These are phyloP conservation scores for Neofusicoccum laricinum DNA, from an alignment of 2,329 filamentous ascomycete species.

Conservation along the genomic window DNA sequence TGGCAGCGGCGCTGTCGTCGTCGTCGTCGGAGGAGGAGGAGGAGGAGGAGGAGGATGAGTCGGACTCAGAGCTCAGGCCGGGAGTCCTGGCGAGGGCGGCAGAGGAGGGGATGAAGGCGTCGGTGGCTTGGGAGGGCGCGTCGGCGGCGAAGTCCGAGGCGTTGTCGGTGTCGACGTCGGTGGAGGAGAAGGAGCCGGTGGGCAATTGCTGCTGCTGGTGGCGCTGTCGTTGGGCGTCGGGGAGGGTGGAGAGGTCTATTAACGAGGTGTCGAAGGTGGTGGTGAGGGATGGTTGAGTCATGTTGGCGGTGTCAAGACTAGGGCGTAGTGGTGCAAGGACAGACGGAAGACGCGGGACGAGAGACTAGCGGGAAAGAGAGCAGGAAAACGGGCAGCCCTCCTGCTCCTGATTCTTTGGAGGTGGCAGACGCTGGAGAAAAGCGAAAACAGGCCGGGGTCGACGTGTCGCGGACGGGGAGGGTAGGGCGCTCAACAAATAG, in stretches of 20 bases:
- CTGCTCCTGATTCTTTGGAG: too few relatives aligned
- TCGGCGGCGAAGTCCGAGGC: constrained; percentile 13
- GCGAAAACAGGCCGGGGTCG: background rate
- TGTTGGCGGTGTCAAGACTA: constrained; percentile 16
- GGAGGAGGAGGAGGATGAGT: too few relatives aligned
- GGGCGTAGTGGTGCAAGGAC: background rate
- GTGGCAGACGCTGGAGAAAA: background rate
- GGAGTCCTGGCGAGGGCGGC: background rate
- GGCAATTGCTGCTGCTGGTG: background rate
- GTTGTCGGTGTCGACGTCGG: constrained; percentile 31
- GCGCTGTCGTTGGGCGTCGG: background rate
- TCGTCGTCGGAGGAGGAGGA: too few relatives aligned
- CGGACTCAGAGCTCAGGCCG: background rate
- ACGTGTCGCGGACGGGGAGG: background rate
- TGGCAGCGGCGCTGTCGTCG: too few relatives aligned
- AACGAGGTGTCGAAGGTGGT: constrained; percentile 40
- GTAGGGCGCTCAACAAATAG: background rate
- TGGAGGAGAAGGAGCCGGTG: constrained; percentile 33
- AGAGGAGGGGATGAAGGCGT: background rate
- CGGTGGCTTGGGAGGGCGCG: background rate
- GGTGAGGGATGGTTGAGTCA: constrained; percentile 36
- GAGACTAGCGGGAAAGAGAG: background rate
- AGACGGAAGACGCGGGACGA: background rate
- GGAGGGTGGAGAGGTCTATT: constrained; percentile 22
- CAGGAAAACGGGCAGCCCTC: background rate